These are phyloP conservation scores for Aspergillus terreus DNA, from an alignment of 2,329 filamentous ascomycete genomes.

Conservation along the genomic window DNA sequence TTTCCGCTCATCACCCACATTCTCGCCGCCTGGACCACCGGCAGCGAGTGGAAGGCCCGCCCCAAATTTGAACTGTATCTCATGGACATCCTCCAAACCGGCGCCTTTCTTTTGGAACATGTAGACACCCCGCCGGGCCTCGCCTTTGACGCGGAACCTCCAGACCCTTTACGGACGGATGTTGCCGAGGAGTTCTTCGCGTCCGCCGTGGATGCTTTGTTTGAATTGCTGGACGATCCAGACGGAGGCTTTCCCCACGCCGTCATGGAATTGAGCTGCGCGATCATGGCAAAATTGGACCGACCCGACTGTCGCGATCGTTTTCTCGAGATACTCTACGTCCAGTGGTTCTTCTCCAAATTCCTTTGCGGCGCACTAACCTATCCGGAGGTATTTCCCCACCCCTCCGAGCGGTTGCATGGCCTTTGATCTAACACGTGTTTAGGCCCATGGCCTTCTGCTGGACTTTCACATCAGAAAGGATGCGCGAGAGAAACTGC, in stretches of 20 bases:
- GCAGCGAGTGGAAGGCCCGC: slow-evolving; percentile 86
- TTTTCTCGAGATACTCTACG: slow-evolving; percentile 79
- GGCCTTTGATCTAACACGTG: slow-evolving; percentile 21
- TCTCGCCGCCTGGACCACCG: slow-evolving; percentile 80
- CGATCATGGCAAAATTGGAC: slow-evolving; percentile 71
- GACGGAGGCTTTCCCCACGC: slow-evolving; percentile 85
- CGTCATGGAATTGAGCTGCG: slow-evolving; percentile 77
- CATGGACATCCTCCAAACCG: slow-evolving; percentile 90
- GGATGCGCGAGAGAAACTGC: slow-evolving; percentile 74
- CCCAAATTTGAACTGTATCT: slow-evolving; percentile 90
- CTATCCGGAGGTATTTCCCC: slow-evolving; percentile 69
- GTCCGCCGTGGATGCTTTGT: slow-evolving; percentile 72
- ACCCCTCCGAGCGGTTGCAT: background rate
- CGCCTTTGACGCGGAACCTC: slow-evolving; percentile 67
- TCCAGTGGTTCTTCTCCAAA: slow-evolving; percentile 86
- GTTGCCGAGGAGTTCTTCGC: slow-evolving; percentile 87
- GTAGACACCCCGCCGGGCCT: slow-evolving; percentile 72
- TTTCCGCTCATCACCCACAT: slow-evolving; percentile 80
- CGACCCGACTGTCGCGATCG: slow-evolving; percentile 68
- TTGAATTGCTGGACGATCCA: slow-evolving; percentile 80
- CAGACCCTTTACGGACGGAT: slow-evolving; percentile 68
- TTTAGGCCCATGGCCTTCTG: slow-evolving; percentile 60
- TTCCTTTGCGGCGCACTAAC: slow-evolving; percentile 81
- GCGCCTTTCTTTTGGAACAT: slow-evolving; percentile 83
- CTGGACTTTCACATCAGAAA: slow-evolving; percentile 89